Evolutionary conservation across 2,329 filamentous ascomycete genomes (phyloP), one percentile per base, ranked within the genome.

Genomic region (Penicillium nordicum): DNA sequence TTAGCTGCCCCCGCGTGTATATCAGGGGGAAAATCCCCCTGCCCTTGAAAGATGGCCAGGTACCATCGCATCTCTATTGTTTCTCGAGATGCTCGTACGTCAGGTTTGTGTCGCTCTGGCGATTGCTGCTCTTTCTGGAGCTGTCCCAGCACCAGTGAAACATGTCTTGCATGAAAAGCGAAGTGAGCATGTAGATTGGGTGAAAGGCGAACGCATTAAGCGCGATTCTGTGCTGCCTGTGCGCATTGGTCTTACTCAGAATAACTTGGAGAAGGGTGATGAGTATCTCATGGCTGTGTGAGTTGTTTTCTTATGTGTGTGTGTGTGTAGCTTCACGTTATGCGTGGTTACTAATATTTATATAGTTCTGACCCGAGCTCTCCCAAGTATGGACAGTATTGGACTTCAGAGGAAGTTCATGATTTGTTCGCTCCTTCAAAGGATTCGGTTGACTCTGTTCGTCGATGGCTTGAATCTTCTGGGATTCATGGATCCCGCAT

Each of bases 401-500:
- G 75, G 73, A 72, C 73, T 6, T 66, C 72, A 9, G 69, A 79
- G 34, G 58, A 79, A 50, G 69, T 80, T 38, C 74, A 74, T 42
- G 70, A 76, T 37, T 69, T 74, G 10, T 80, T 80, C 59, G 71
- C 76, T 23, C 74, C 76, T 11, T 67, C 65, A 16, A 61, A 64
- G 7, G 77, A 82, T 41, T 72, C 80, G 5, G 76, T 85, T 3
- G 72, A 78, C 16, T 70, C 77, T 1, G 80, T 85, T 30, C 77
- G 77, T 63, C 63, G 73, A 9, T 87, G 84, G 84, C 75, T 86
- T n/a, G 68, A 74, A 21, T 67, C 70, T 5, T 76, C 79, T 23
- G 84, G 84, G 7, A 81, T 87, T 42, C 64, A 75, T 18, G 66
- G 69, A 2, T 72, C 73, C 3, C 76, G 81, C 5, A 74, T 86